Evolutionary conservation across 1,139 yeast genomes (phyloP).

Genomic region (Scheffersomyces segobiensis): DNA sequence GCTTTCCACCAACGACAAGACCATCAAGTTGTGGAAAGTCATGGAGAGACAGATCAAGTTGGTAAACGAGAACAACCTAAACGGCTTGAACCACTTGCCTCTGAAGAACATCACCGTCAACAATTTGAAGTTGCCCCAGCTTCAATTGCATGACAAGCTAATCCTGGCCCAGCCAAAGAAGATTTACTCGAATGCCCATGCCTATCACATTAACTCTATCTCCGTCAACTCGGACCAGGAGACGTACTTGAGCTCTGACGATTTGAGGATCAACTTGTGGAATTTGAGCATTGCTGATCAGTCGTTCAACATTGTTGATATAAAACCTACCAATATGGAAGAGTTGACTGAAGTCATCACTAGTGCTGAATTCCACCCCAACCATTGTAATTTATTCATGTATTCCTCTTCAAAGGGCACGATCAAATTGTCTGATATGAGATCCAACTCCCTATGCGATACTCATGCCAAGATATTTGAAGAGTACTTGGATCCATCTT

Average conservation of each 20-base stretch:
- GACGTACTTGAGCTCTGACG: slow-evolving; percentile 92
- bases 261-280: slow-evolving; percentile 94
- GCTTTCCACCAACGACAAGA: slow-evolving; percentile 92
- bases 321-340: slow-evolving; percentile 98
- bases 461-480: slow-evolving; percentile 86
- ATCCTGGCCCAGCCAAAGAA: slow-evolving; percentile 94
- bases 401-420: slow-evolving; percentile 97
- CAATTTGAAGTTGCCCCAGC: slow-evolving; percentile 74
- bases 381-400: slow-evolving; percentile 90
- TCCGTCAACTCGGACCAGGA: slow-evolving; percentile 95
- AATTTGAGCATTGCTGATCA: slow-evolving; percentile 93
- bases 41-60: slow-evolving; percentile 89
- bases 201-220: slow-evolving; percentile 95
- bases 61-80: slow-evolving; percentile 85
- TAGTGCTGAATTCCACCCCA: slow-evolving; percentile 96
- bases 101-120: slow-evolving; percentile 14
- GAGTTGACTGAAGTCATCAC: slow-evolving; percentile 98
- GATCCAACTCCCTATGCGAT: slow-evolving; percentile 93
- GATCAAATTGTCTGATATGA: slow-evolving; percentile 94
- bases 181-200: slow-evolving; percentile 93
- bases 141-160: slow-evolving; percentile 89
- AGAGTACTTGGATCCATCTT: slow-evolving; percentile 89
- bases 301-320: slow-evolving; percentile 94
- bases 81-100: slow-evolving; percentile 16
- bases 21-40: slow-evolving; percentile 95